Base-by-base conservation (phyloP, 2,329 filamentous ascomycete genomes). In the Albifimbria verrucaria region DNA sequence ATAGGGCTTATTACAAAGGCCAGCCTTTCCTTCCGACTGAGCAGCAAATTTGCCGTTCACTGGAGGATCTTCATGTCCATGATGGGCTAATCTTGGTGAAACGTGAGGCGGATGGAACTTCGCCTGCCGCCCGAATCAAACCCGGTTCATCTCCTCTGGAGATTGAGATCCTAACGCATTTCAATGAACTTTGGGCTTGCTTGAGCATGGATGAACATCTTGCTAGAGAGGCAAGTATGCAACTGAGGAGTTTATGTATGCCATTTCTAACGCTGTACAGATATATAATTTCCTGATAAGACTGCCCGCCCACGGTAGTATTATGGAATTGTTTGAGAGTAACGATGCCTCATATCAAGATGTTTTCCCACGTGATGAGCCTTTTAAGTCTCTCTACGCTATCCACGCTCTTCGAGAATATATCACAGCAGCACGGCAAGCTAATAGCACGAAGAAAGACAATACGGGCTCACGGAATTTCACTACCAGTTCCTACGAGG, bases 171-270 rank as follows among this genome's bases (percentile, higher is more conserved):
- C 75, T 94, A 59, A 80, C 85, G 53, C 89, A 95, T 68, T 96
- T 96, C 63, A 81, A 90, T 51, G 86, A 93, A 55, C 73, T 99
- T 22, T 96, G 94, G 79, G 81, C 84, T 43, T 88, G 93, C 62
- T 77, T 97, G 51, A 84, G 85, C 57, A 81, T 92, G 72, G 82
- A 89, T 44, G 86, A 92, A 54, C 77, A 74, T 48, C 73, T 91
- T 42, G 85, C 89, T 7, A 76, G 81, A 63, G 85, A 89, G 75
- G 86, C 88, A 75, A 59, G 71, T 55, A 11, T 15, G 7, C 32
- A 23, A 23, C 11, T 12, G 48, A 23, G 11, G 22, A 39, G 11
- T 10, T 20, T 7, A 6, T 15, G n/a, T 21, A 36, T 18, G 15
- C 17, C 21, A 11, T 52, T 51, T 6, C 66, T 66, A 39, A 66